A percentile compares a stretch with the other conserved stretches of the same genome.
Evolutionary conservation across 2,329 filamentous ascomycete species (phyloP).

Genomic region (Pseudogymnoascus sp.): DNA sequence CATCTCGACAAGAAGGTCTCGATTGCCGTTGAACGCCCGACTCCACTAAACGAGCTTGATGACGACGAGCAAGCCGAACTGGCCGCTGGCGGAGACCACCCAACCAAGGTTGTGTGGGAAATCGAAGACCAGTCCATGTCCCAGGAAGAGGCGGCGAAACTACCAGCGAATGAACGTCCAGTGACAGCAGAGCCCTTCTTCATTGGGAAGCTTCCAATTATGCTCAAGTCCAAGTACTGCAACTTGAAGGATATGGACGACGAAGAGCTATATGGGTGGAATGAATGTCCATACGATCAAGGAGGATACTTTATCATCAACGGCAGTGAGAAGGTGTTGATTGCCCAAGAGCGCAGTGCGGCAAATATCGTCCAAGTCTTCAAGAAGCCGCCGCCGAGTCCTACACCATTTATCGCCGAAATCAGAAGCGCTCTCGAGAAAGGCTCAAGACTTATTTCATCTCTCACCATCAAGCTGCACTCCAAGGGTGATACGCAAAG

Average conservation of each 20-base stretch:
- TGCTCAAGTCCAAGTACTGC: conserved; percentile 96
- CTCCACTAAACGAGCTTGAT: conserved; percentile 62
- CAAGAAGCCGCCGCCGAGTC: conserved; percentile 90
- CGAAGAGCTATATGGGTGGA: conserved; percentile 79
- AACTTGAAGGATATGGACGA: conserved; percentile 78
- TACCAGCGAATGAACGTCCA: conserved; percentile 26
- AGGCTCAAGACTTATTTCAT: conserved; percentile 88
- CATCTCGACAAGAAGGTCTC: conserved; percentile 80
- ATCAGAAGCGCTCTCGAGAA: conserved; percentile 96
- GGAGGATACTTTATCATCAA: conserved; percentile 99
- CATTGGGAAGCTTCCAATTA: conserved; percentile 92
- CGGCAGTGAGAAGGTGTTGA: conserved; percentile 95
- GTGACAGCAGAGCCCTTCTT: conserved; percentile 57
- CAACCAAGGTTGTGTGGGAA: conserved; percentile 54
- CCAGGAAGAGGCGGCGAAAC: conserved; percentile 22
- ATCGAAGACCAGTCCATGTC: conserved; percentile 37
- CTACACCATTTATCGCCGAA: conserved; percentile 88
- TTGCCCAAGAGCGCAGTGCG: conserved; percentile 93
- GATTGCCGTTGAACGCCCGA: conserved; percentile 69
- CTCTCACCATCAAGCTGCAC: conserved; percentile 82
- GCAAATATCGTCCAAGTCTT: conserved; percentile 99
- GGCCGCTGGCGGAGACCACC: conserved; percentile 47
- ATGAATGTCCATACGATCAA: conserved; percentile 97
- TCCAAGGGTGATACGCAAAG: conserved; percentile 75
- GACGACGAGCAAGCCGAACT: conserved; percentile 53